These are phyloP conservation scores for Amaranthus hypochondriacus DNA, from an alignment of 148 eudicot genomes.

Conservation along the genomic window DNA sequence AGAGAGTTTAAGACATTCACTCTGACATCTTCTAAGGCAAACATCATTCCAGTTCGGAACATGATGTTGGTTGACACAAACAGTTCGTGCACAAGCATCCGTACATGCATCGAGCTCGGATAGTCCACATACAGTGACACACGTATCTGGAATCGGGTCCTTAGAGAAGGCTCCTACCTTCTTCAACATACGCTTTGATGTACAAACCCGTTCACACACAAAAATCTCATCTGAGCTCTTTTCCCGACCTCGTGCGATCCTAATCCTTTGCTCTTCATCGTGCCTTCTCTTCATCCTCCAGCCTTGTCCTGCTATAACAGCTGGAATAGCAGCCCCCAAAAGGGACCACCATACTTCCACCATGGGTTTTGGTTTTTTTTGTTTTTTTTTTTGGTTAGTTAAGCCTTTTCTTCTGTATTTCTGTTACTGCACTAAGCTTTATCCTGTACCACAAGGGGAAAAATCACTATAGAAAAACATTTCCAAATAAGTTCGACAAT, in stretches of 20 bases:
- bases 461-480: too few relatives aligned
- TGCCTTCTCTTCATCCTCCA: constrained; percentile 51
- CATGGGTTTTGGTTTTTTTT: constrained; percentile 24
- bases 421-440: too few relatives aligned
- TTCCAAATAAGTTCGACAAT: too few relatives aligned
- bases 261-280: constrained; percentile 53
- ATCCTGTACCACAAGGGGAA: not conserved
- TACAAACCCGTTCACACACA: constrained; percentile 65
- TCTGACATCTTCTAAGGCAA: constrained; percentile 52
- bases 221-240: constrained; percentile 56
- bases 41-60: constrained; percentile 68
- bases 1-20: constrained; percentile 51
- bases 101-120: constrained; percentile 65
- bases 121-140: constrained; percentile 62
- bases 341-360: constrained; percentile 68
- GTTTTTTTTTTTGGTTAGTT: too few relatives aligned
- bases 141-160: constrained; percentile 59
- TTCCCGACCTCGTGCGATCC: constrained; percentile 50
- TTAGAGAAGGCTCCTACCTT: constrained; percentile 64
- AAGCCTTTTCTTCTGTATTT: too few relatives aligned
- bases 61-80: constrained; percentile 65
- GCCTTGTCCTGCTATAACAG: constrained; percentile 52
- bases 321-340: constrained; percentile 56
- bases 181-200: constrained; percentile 63
- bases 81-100: constrained; percentile 61